Conservation (phyloP, 257 asterid species). For the Solanum gandarillasii region DNA sequence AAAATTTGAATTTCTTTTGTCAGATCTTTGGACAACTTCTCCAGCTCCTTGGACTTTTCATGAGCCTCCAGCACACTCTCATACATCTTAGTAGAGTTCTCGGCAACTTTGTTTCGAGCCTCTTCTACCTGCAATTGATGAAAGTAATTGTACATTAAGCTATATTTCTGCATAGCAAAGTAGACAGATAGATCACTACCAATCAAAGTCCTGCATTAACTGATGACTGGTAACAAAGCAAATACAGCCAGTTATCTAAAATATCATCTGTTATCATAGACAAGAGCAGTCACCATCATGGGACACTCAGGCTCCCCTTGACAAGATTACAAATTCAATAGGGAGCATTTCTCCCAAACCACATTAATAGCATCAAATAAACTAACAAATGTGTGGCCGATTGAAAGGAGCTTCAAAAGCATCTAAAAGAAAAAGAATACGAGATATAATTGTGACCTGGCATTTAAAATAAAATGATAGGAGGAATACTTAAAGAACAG, state of each 20-base stretch:
- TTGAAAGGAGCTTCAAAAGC: neutral
- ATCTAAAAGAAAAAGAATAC: neutral
- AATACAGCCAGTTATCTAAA: neutral
- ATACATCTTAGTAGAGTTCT: conserved; percentile 56
- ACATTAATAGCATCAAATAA: neutral
- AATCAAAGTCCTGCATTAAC: neutral
- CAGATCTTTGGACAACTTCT: conserved; percentile 66
- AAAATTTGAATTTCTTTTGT: conserved; percentile 70
- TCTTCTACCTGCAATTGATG: conserved; percentile 69
- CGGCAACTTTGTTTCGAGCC: conserved; percentile 54
- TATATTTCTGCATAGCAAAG: neutral
- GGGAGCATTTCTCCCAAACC: neutral
- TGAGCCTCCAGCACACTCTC: conserved; percentile 65
- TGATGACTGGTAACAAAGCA: neutral
- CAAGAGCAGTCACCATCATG: neutral
- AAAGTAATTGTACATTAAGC: neutral
- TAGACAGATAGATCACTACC: neutral
- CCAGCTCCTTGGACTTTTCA: conserved; percentile 76
- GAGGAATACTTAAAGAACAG: neutral
- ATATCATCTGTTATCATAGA: neutral
- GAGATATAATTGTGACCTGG: neutral
- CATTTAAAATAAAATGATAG: neutral
- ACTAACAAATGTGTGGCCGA: neutral
- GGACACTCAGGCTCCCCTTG: neutral
- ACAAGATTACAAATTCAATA: neutral